phyloP scores from a whole-genome alignment of 257 asterid genomes.

The Forsythia viridissima region DNA sequence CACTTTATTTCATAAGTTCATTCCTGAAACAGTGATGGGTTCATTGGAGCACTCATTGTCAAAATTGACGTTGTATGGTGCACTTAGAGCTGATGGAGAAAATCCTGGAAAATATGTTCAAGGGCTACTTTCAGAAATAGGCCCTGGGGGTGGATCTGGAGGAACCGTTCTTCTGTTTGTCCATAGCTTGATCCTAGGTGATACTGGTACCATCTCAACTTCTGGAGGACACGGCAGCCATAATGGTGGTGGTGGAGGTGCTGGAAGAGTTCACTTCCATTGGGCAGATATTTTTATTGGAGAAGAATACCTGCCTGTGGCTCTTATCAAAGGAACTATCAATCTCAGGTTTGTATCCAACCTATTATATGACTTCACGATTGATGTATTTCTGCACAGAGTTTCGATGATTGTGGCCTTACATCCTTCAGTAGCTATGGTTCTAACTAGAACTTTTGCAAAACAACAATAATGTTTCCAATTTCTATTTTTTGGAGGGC shows the following conservation, averaged over 20 bases:
- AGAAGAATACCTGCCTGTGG: conserved; percentile 75
- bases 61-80: conserved; percentile 65
- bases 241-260: conserved; percentile 92
- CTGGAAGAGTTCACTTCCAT: conserved; percentile 91
- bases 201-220: conserved; percentile 58
- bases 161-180: conserved; percentile 88
- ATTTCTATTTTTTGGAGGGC: not conserved
- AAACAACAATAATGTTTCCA: not conserved
- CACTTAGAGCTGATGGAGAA: conserved; percentile 76
- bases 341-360: conserved; percentile 51
- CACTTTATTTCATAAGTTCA: conserved; percentile 15
- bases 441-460: not conserved
- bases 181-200: conserved; percentile 51
- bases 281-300: conserved; percentile 75
- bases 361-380: not conserved
- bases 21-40: conserved; percentile 73
- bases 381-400: not conserved
- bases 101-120: conserved; percentile 50
- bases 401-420: not conserved
- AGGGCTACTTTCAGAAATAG: conserved; percentile 41
- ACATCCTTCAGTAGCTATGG: not conserved
- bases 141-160: conserved; percentile 95
- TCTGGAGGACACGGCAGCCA: conserved; percentile 82
- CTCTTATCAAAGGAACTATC: conserved; percentile 63
- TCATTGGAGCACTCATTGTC: conserved; percentile 72